Evolutionary conservation across 805 yeast species (phyloP).

Genomic region (Suhomyces canberraensis): DNA sequence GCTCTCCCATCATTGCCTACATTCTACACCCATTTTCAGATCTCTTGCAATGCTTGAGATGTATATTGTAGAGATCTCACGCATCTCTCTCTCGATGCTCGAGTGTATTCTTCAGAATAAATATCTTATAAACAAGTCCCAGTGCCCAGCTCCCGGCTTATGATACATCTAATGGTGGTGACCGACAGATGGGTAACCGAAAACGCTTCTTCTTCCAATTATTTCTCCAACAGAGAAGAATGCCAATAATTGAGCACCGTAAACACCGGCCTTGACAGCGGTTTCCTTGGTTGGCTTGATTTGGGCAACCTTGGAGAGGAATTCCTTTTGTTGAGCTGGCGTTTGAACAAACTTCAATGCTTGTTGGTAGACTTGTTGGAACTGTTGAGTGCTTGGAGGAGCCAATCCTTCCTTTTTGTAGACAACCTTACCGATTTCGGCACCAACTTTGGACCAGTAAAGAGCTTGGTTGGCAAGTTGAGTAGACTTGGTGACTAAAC

Average conservation of each 20-base stretch:
- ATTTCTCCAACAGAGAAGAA: slow-evolving; percentile 93
- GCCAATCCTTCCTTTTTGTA: slow-evolving; percentile 90
- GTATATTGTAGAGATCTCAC: too few relatives aligned
- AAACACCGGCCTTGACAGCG: slow-evolving; percentile 65
- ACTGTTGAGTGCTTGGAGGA: slow-evolving; percentile 78
- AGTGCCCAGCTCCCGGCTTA: too few relatives aligned
- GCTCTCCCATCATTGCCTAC: too few relatives aligned
- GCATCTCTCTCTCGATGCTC: too few relatives aligned
- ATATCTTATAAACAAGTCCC: too few relatives aligned
- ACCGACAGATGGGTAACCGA: slow-evolving; percentile 76
- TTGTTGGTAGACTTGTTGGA: slow-evolving; percentile 67
- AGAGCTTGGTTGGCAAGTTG: slow-evolving; percentile 51
- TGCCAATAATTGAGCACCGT: slow-evolving; percentile 81
- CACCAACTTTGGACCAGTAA: slow-evolving; percentile 76
- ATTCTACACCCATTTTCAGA: too few relatives aligned
- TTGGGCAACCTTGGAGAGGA: slow-evolving; percentile 44
- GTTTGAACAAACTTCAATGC: slow-evolving; percentile 35
- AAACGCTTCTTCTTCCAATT: slow-evolving; percentile 89
- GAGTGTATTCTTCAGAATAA: too few relatives aligned
- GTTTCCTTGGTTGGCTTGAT: slow-evolving; percentile 52
- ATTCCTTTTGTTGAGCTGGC: slow-evolving; percentile 56
- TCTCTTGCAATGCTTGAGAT: too few relatives aligned
- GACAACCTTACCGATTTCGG: slow-evolving; percentile 68
- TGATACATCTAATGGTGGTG: slow-evolving; percentile 29
- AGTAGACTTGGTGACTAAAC: slow-evolving; percentile 34